Conservation (phyloP, 2,329 filamentous ascomycete species). For the Cladophialophora immunda region DNA sequence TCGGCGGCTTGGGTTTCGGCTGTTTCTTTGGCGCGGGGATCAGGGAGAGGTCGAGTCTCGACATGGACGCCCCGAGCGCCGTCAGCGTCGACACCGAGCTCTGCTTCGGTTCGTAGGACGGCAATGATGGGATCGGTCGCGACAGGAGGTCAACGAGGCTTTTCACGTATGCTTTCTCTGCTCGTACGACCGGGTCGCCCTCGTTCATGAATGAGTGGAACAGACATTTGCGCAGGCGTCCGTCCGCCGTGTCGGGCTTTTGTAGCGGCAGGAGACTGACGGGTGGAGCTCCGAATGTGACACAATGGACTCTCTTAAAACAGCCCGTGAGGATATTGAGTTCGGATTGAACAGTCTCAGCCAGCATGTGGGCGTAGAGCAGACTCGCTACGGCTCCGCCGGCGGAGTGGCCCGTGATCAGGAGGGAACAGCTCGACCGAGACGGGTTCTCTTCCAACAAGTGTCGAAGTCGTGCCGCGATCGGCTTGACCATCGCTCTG, state of each 20-base stretch:
- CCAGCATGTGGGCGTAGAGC: constrained; percentile 83
- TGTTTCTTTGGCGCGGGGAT: constrained; percentile 23
- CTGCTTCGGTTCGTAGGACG: constrained; percentile 1
- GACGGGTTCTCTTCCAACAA: constrained; percentile 76
- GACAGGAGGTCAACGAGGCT: constrained; percentile 76
- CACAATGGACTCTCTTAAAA: constrained; percentile 83
- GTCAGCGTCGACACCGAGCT: constrained; percentile 22
- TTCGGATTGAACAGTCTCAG: constrained; percentile 67
- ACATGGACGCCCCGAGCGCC: constrained; percentile 33
- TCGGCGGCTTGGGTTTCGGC: constrained; percentile 43
- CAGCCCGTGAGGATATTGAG: constrained; percentile 72
- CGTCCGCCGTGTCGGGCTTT: constrained; percentile 59
- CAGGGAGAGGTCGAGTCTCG: constrained; percentile 35
- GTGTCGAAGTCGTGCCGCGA: constrained; percentile 73
- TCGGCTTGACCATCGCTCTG: constrained; percentile 75
- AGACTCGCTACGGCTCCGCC: constrained; percentile 84
- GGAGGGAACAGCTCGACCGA: constrained; percentile 71
- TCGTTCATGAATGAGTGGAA: constrained; percentile 87
- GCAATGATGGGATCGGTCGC: constrained; percentile 61
- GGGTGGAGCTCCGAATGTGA: constrained; percentile 86
- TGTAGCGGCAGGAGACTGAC: constrained; percentile 74
- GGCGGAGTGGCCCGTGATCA: constrained; percentile 87
- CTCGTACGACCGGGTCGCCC: constrained; percentile 80
- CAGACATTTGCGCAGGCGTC: constrained; percentile 68
- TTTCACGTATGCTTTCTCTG: constrained; percentile 78